These are phyloP conservation scores for Chaetothyriales sp. DNA, from an alignment of 2,329 filamentous ascomycete genomes.

Conservation along the genomic window DNA sequence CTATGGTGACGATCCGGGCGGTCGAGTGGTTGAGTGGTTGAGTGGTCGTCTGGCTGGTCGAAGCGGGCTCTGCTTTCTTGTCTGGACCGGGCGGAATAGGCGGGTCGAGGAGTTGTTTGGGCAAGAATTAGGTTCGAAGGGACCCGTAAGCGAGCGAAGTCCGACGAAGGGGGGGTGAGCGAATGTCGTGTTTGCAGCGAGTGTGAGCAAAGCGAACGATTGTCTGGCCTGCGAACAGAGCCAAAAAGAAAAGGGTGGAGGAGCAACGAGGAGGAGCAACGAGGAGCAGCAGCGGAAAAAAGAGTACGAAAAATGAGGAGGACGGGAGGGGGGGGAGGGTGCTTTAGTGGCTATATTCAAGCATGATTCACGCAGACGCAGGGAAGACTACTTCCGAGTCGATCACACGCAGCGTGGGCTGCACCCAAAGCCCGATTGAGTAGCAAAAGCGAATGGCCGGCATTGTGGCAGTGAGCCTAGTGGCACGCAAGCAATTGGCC, in stretches of 20 bases:
- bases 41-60: background rate
- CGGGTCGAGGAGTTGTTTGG: slow-evolving; percentile 8
- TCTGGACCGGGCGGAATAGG: background rate
- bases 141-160: slow-evolving; percentile 16
- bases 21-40: too few relatives aligned
- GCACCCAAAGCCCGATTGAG: background rate
- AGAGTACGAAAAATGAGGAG: slow-evolving; percentile 5
- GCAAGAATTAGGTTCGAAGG: slow-evolving; percentile 13
- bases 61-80: background rate
- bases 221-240: slow-evolving; percentile 18
- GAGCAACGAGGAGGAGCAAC: too few relatives aligned
- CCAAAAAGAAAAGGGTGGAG: slow-evolving; percentile 8
- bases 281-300: slow-evolving; percentile 13
- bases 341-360: slow-evolving; percentile 14
- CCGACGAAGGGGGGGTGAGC: slow-evolving; percentile 7
- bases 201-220: slow-evolving; percentile 16
- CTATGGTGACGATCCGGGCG: background rate
- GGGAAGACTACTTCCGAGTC: background rate
- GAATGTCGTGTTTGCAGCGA: slow-evolving; percentile 13
- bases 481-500: background rate
- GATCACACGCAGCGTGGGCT: background rate
- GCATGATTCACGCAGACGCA: background rate
- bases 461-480: background rate
- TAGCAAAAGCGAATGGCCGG: background rate
- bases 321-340: slow-evolving; percentile 9